Evolutionary conservation across 2,329 filamentous ascomycete genomes (phyloP).

Genomic region (Endocalyx cinctus): DNA sequence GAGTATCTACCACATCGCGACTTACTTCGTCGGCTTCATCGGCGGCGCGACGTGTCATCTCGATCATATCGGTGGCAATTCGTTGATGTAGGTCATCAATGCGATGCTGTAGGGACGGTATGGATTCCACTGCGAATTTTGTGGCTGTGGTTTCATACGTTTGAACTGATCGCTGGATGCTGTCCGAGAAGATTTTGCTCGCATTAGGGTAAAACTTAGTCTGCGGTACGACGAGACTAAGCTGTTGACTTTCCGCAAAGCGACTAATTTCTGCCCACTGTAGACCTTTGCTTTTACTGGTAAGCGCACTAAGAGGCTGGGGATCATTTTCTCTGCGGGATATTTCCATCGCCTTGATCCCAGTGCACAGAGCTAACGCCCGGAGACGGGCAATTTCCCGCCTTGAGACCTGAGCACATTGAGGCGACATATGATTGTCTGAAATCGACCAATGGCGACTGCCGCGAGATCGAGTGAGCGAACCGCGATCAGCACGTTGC

Average conservation of each 20-base stretch:
- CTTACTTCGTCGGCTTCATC: slow-evolving; percentile 78
- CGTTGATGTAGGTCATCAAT: slow-evolving; percentile 44
- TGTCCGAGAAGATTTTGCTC: slow-evolving; percentile 45
- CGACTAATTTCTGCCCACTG: slow-evolving; percentile 41
- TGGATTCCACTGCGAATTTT: slow-evolving; percentile 52
- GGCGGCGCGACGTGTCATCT: slow-evolving; percentile 60
- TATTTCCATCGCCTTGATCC: slow-evolving; percentile 86
- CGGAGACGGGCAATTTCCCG: slow-evolving; percentile 78
- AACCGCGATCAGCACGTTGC: slow-evolving; percentile 4
- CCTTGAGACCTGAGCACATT: slow-evolving; percentile 47
- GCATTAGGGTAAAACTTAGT: slow-evolving; percentile 47
- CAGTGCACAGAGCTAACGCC: slow-evolving; percentile 73
- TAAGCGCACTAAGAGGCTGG: slow-evolving; percentile 30
- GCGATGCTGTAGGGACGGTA: slow-evolving; percentile 45
- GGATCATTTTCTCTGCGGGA: slow-evolving; percentile 56
- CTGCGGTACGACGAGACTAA: slow-evolving; percentile 31
- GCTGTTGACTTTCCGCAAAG: slow-evolving; percentile 29
- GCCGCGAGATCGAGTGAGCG: slow-evolving; percentile 10
- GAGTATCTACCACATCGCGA: slow-evolving; percentile 69
- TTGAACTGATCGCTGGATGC: slow-evolving; percentile 43
- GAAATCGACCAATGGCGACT: slow-evolving; percentile 47
- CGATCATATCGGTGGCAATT: slow-evolving; percentile 49
- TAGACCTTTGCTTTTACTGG: slow-evolving; percentile 19
- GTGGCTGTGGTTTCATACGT: slow-evolving; percentile 58
- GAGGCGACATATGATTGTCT: slow-evolving; percentile 33